Percentiles rank a stretch among this genome's conserved stretches.
Evolutionary conservation across 2,329 filamentous ascomycete genomes (phyloP).

Genomic region (Emmonsiellopsis sp.): DNA sequence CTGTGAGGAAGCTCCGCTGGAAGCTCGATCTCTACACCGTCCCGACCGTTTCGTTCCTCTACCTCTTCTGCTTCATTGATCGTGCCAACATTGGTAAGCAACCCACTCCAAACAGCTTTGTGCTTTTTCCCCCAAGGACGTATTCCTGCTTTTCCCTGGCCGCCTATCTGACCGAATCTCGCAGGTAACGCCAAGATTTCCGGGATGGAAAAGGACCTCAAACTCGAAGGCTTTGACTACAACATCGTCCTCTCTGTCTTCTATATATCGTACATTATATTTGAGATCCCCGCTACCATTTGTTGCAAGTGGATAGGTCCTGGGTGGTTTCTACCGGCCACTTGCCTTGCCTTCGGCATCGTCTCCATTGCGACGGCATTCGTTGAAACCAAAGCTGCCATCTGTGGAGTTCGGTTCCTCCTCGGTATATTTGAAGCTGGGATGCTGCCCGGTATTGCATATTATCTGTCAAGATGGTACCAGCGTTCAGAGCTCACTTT

Average conservation of each 20-base stretch:
- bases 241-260: conserved; percentile 59
- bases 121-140: background rate
- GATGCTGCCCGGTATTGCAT: conserved; percentile 64
- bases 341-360: conserved; percentile 54
- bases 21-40: conserved; percentile 60
- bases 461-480: conserved; percentile 65
- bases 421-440: conserved; percentile 63
- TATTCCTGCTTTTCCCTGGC: background rate
- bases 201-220: conserved; percentile 54
- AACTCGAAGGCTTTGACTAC: conserved; percentile 55
- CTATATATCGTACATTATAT: conserved; percentile 64
- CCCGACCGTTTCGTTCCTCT: conserved; percentile 56
- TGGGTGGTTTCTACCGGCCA: conserved; percentile 59
- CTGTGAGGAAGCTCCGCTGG: conserved; percentile 47
- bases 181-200: conserved; percentile 59
- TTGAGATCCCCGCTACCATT: conserved; percentile 61
- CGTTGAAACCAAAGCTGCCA: conserved; percentile 44
- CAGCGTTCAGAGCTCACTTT: conserved; percentile 58
- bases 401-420: conserved; percentile 56
- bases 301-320: conserved; percentile 62
- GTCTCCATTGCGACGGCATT: conserved; percentile 58
- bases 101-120: background rate
- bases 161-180: background rate
- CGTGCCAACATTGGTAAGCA: conserved; percentile 58
- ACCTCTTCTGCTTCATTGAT: conserved; percentile 66